Conservation (phyloP, 1,139 yeast genomes). For the Pichia sp. region DNA sequence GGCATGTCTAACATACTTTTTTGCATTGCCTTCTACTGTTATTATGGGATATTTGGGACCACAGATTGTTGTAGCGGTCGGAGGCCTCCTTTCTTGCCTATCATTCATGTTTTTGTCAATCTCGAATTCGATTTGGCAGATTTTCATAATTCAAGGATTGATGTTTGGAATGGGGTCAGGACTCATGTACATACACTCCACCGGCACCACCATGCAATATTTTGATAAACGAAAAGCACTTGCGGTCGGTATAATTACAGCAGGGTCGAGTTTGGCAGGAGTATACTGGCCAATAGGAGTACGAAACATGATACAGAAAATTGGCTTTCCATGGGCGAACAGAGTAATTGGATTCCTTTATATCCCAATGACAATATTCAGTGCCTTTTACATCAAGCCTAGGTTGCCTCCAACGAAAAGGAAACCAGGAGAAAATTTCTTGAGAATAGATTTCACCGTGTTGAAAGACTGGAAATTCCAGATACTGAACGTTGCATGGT, state of each 20-base stretch:
- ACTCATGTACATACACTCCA: slow-evolving; percentile 40
- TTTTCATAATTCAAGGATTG: slow-evolving; percentile 48
- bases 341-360: slow-evolving; percentile 43
- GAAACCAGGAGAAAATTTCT: slow-evolving; percentile 29
- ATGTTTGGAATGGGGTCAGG: slow-evolving; percentile 36
- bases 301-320: slow-evolving; percentile 33
- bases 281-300: slow-evolving; percentile 46
- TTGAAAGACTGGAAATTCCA: slow-evolving; percentile 34
- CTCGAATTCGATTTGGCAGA: slow-evolving; percentile 45
- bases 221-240: slow-evolving; percentile 48
- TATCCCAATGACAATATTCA: slow-evolving; percentile 37
- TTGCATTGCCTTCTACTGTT: slow-evolving; percentile 40
- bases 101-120: slow-evolving; percentile 39
- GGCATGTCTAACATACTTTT: slow-evolving; percentile 31
- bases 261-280: slow-evolving; percentile 65
- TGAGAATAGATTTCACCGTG: slow-evolving; percentile 29
- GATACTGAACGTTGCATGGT: slow-evolving; percentile 30
- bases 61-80: slow-evolving; percentile 37
- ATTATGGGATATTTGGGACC: slow-evolving; percentile 40
- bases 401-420: slow-evolving; percentile 26
- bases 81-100: slow-evolving; percentile 40
- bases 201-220: slow-evolving; percentile 48
- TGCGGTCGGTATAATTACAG: slow-evolving; percentile 54
- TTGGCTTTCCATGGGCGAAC: slow-evolving; percentile 53
- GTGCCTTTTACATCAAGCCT: slow-evolving; percentile 32